Base-by-base conservation (phyloP, 495 filamentous ascomycete genomes). In the Lepidopterella palustris region DNA sequence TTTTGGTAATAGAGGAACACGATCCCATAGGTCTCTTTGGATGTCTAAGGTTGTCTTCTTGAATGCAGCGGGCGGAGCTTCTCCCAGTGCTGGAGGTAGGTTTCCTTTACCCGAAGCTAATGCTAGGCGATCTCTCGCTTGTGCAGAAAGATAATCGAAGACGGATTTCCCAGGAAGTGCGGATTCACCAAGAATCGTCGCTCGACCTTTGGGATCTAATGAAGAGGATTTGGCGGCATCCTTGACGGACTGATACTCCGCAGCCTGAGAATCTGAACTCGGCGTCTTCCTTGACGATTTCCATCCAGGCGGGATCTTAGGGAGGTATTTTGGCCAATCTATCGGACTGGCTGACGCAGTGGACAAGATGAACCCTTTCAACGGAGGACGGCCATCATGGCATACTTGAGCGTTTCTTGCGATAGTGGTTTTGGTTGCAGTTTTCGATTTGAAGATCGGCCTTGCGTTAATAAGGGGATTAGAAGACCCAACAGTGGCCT, bases 91-190 rank as follows among this genome's bases (percentile, higher is more conserved):
- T 6, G 82, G 82, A 1, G 93, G 93, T 10, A 98, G 79, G 65
- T 92, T 82, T 13, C 72, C 68, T 49, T 85, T 89, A 1, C 90
- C 90, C 8, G 90, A 90, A 3, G 84, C 83, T 49, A 84, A 78
- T 15, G 79, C 89, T 60, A 98, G 80, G 23, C 84, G 83, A 47
- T 89, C 86, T 62, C 93, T 84, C 6, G 89, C 84, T 39, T 87
- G 82, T 0, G 91, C 80, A 0, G 89, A 87, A 73, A 98, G 82
- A 76, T 87, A 97, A 71, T 97, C 91, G 70, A 97, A 98, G 31
- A 98, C 85, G 0, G 93, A 97, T 72, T 97, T 96, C 9, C 89
- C 87, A 3, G 91, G 92, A 0, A 98, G 76, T 42, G 85, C 82
- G 26, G 82, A 77, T 71, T 97, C 92, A 20, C 91, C 91, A 0